A percentile compares a stretch with the other conserved stretches of the same genome.
Evolutionary conservation across 2,329 filamentous ascomycete species (phyloP).

Genomic region (Fusarium siculi): DNA sequence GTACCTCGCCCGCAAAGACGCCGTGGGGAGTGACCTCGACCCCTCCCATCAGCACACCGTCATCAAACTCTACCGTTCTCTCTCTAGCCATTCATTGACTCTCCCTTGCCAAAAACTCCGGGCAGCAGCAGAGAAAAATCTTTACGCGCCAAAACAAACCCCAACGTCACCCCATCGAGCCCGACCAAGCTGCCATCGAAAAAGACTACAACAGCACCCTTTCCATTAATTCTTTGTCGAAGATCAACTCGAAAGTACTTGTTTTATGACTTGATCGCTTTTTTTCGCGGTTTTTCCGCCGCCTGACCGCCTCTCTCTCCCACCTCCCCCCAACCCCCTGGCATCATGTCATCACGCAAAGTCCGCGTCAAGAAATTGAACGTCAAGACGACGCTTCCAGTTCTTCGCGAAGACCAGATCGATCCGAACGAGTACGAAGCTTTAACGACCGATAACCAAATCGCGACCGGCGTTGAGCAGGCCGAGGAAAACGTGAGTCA

Average conservation of each 20-base stretch:
- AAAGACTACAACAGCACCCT: conserved; percentile 60
- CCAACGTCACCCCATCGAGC: conserved; percentile 67
- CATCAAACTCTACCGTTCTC: conserved; percentile 36
- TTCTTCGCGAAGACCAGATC: conserved; percentile 91
- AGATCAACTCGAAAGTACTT: conserved; percentile 64
- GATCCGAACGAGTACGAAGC: conserved; percentile 88
- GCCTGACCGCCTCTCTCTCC: conserved; percentile 53
- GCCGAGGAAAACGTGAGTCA: conserved; percentile 93
- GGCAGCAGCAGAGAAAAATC: conserved; percentile 60
- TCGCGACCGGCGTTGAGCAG: conserved; percentile 97
- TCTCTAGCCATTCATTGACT: conserved; percentile 27
- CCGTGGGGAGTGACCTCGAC: conserved; percentile 42
- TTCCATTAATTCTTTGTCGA: conserved; percentile 62
- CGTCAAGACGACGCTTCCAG: conserved; percentile 85
- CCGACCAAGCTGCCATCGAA: conserved; percentile 64
- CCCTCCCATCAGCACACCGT: conserved; percentile 39
- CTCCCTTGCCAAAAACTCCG: conserved; percentile 47
- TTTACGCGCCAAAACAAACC: conserved; percentile 63
- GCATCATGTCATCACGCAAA: conserved; percentile 72
- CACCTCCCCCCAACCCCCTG: conserved; percentile 52
- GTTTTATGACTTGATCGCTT: conserved; percentile 71
- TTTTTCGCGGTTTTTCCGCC: conserved; percentile 71
- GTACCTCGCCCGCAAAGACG: conserved; percentile 43
- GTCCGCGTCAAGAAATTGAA: conserved; percentile 91
- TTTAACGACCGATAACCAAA: conserved; percentile 83